A percentile compares a stretch with the other conserved stretches of the same genome.
phyloP scores from a whole-genome alignment of 2,329 filamentous ascomycete genomes.

The Trichoderma cornu-damae region DNA sequence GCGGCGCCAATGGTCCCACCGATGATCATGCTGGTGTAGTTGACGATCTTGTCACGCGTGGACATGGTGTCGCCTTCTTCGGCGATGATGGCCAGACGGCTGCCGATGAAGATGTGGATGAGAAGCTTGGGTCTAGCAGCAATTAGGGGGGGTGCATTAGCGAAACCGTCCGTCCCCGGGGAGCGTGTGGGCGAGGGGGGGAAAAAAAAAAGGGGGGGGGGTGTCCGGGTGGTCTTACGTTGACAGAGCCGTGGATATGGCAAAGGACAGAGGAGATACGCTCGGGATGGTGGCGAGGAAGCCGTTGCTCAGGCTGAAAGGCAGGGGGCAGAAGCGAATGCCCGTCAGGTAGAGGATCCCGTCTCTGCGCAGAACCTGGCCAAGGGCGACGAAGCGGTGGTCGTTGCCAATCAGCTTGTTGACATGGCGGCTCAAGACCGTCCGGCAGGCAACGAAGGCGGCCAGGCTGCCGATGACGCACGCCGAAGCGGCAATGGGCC shows the following conservation, averaged over 20 bases:
- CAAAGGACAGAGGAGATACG: slow-evolving; percentile 70
- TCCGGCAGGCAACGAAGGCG: slow-evolving; percentile 76
- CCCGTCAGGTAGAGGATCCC: slow-evolving; percentile 84
- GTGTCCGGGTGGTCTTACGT: slow-evolving; percentile 47
- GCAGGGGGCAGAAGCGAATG: slow-evolving; percentile 87
- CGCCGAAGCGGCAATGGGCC: slow-evolving; percentile 75
- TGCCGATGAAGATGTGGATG: slow-evolving; percentile 88
- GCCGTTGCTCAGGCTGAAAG: slow-evolving; percentile 89
- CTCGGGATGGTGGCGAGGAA: slow-evolving; percentile 92
- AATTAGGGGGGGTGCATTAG: background rate
- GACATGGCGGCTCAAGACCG: slow-evolving; percentile 73
- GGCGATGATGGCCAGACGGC: slow-evolving; percentile 74
- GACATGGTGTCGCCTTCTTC: slow-evolving; percentile 82
- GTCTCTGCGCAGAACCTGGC: slow-evolving; percentile 83
- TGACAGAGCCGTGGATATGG: slow-evolving; percentile 73
- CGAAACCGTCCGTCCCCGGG: background rate
- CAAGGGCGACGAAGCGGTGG: slow-evolving; percentile 80
- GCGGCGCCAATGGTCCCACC: slow-evolving; percentile 65
- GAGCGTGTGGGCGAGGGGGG: background rate
- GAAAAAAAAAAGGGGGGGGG: no score
- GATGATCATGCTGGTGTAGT: slow-evolving; percentile 74
- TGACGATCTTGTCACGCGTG: slow-evolving; percentile 68
- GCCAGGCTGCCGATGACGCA: slow-evolving; percentile 72
- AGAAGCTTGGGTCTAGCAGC: slow-evolving; percentile 73
- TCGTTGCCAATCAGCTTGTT: slow-evolving; percentile 75